Evolutionary conservation across 345 rosid genomes (phyloP), one percentile per base, ranked within the genome.

Genomic region (Lenwebbia sp.): DNA sequence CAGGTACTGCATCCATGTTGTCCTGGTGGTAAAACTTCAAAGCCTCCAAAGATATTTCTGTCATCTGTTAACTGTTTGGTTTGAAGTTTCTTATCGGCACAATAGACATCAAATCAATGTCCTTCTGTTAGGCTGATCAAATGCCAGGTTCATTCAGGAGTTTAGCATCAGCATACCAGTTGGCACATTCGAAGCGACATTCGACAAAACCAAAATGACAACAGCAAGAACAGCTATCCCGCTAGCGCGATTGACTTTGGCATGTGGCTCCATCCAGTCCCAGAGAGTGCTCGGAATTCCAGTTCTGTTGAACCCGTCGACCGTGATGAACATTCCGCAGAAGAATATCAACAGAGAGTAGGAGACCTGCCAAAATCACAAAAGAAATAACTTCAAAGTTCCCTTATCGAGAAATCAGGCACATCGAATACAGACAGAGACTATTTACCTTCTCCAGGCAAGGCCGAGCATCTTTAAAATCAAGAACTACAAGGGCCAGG

Each of bases 321-420:
- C 96, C 0, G 99, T 93, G 89, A 97, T 94, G 83, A 96, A 96
- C 98, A 95, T 96, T 28, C 99, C 98, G 26, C 99, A 95, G 51
- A 97, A 94, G 96, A 97, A 96, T 14, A 97, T 84, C 88, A 96
- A 55, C 57, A 97, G 96, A 11, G 96, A 94, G 86, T 93, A 96
- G 13, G 99, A 97, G 21, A 95, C 98, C 98, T 96, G 93, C 22
- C 17, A 51, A 62, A 47, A 50, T 22, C 52, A 84, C 14, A 21
- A 15, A 13, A 14, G 81, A 84, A 60, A 9, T 9, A 25, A 70
- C 78, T 70, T 21, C 13, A 3, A 19, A 37, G 47, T 17, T 70
- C 78, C 78, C 23, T 33, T 70, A 70, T 70, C 47, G 26, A 40
- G 14, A 70, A 40, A 19, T 70, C 78, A 21, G 78, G 47, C 78